Evolutionary conservation across 2,329 filamentous ascomycete genomes (phyloP).

Genomic region (Capronia epimyces): DNA sequence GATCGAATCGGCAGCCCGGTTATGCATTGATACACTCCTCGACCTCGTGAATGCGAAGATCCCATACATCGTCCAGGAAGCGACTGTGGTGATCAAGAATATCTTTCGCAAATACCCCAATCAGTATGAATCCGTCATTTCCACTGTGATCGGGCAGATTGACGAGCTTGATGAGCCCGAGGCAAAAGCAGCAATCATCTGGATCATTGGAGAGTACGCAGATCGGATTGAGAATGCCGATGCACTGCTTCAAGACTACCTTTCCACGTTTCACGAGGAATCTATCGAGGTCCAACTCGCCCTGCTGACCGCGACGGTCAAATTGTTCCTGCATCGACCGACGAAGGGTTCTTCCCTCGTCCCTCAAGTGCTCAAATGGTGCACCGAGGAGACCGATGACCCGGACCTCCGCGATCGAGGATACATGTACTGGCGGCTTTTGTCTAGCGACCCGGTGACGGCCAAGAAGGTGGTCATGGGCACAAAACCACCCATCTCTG

Average conservation of each 20-base stretch:
- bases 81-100: constrained; percentile 96
- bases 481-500: constrained; percentile 91
- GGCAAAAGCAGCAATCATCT: constrained; percentile 97
- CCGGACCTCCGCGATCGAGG: constrained; percentile 91
- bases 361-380: constrained; percentile 94
- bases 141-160: constrained; percentile 88
- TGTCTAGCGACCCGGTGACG: constrained; percentile 82
- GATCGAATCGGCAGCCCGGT: constrained; percentile 85
- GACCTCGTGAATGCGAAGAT: constrained; percentile 97
- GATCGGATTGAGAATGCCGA: constrained; percentile 97
- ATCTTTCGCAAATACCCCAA: constrained; percentile 99
- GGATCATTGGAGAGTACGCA: constrained; percentile 98
- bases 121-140: constrained; percentile 96
- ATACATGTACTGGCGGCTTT: constrained; percentile 98
- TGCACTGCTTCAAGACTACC: constrained; percentile 85
- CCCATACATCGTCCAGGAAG: constrained; percentile 97
- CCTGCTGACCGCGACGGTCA: constrained; percentile 90
- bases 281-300: constrained; percentile 93
- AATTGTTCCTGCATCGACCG: constrained; percentile 93
- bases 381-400: constrained; percentile 98
- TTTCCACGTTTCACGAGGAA: constrained; percentile 90
- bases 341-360: constrained; percentile 92
- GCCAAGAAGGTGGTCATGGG: constrained; percentile 93
- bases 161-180: constrained; percentile 96
- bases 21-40: constrained; percentile 87